Conservation (phyloP, 208 protist genomes). For the Entamoeba dispar region DNA sequence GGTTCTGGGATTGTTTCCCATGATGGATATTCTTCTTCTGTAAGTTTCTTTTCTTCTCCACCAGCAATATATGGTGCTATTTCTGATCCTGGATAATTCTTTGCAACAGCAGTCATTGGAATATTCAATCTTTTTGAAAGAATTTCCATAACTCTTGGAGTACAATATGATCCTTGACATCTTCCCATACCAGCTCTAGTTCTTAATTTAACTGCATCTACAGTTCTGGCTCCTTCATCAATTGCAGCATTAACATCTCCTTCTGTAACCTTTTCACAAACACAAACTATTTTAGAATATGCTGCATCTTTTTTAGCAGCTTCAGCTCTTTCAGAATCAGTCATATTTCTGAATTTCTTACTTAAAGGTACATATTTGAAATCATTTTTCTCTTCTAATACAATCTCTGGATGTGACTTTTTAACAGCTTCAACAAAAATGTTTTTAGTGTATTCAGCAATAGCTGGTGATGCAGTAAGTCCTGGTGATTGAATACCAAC, state of each 20-base stretch:
- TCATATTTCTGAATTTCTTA: constrained; percentile 1
- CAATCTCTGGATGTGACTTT: background rate
- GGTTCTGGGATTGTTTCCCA: background rate
- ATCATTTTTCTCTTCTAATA: background rate
- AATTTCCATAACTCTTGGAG: background rate
- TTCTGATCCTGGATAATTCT: background rate
- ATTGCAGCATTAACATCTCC: constrained; percentile 16
- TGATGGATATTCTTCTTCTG: background rate
- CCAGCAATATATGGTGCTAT: background rate
- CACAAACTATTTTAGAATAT: constrained; percentile 14
- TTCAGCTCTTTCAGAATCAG: background rate
- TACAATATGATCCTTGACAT: constrained; percentile 19
- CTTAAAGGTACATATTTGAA: background rate
- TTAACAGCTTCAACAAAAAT: background rate
- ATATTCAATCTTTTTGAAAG: background rate
- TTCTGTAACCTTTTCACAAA: constrained; percentile 14
- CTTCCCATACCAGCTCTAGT: constrained; percentile 10
- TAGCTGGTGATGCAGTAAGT: constrained; percentile 12
- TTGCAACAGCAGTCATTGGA: background rate
- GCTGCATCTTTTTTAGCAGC: background rate
- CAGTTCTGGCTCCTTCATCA: background rate
- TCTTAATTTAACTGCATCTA: constrained; percentile 10
- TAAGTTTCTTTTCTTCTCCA: background rate
- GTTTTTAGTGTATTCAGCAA: background rate
- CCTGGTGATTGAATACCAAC: constrained; percentile 22